Conservation (phyloP, 164 flowering plant genomes). For the Akebia trifoliata region DNA sequence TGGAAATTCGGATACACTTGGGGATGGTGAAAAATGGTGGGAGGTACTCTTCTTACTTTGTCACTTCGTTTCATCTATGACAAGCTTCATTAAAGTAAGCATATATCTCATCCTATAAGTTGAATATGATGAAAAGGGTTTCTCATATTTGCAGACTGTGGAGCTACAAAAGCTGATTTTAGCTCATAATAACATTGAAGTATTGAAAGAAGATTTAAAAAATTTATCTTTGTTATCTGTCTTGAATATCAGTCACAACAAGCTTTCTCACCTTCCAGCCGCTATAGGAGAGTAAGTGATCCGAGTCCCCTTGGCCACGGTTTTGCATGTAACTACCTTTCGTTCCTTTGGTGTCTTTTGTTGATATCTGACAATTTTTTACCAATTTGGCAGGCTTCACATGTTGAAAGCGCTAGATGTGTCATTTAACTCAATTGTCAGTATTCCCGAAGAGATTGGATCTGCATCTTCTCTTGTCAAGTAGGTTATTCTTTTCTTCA, state of each 20-base stretch:
- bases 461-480: constrained; percentile 75
- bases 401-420: constrained; percentile 74
- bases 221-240: constrained; percentile 59
- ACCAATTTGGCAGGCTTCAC: constrained; percentile 55
- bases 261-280: constrained; percentile 73
- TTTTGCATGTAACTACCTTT: neutral
- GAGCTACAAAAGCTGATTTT: constrained; percentile 86
- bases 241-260: constrained; percentile 85
- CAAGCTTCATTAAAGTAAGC: neutral
- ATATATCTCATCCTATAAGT: neutral
- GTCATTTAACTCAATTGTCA: constrained; percentile 53
- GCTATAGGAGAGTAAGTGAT: constrained; percentile 86
- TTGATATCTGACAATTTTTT: constrained; percentile 1
- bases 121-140: neutral
- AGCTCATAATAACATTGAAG: constrained; percentile 83
- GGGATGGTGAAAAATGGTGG: constrained; percentile 96
- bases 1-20: constrained; percentile 53
- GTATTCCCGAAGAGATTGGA: constrained; percentile 82
- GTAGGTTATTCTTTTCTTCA: constrained; percentile 32
- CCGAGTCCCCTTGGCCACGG: neutral
- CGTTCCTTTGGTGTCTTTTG: neutral
- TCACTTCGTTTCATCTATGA: neutral
- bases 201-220: constrained; percentile 64
- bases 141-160: constrained; percentile 47
- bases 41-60: constrained; percentile 48